Conservation (phyloP, 129 eudicot species). For the Helianthus annuus region HanXRQr2.0-SUNRISE NC_035446.2:20834399-20834898, state of each 20-base stretch:
- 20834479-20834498: conserved; percentile 9
- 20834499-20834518: conserved; percentile 12
- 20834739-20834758: background rate
- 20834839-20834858: no score
- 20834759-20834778: conserved; percentile 33
- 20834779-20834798: conserved; percentile 36
- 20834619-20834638: background rate
- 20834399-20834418: background rate
- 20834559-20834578: conserved; percentile 18
- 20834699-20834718: conserved; percentile 22
- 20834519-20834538: background rate
- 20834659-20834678: background rate
- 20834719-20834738: background rate
- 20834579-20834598: conserved; percentile 2
- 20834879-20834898: no score
- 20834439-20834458: background rate
- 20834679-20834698: conserved; percentile 32
- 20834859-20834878: no score
- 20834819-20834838: conserved; percentile 21
- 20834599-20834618: conserved; percentile 1
- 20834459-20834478: background rate
- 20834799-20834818: conserved; percentile 18
- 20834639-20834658: background rate
- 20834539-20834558: conserved; percentile 16
- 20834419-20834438: background rate